Percentiles rank a stretch among this genome's conserved stretches.
Conservation (phyloP, 1,139 yeast genomes). For the Dujonia santamariae region DNA sequence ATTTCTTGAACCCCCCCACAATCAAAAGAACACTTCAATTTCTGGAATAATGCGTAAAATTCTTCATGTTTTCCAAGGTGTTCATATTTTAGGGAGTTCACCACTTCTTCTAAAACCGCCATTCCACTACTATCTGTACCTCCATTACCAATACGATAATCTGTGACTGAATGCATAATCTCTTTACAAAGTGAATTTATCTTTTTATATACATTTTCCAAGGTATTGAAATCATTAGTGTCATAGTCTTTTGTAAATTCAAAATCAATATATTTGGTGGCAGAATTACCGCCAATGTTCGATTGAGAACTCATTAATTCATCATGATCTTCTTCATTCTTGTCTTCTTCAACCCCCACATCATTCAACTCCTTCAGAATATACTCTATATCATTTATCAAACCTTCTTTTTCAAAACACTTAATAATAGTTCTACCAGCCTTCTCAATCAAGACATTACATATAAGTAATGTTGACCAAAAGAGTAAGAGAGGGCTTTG, state of each 20-base stretch:
- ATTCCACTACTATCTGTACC: not conserved
- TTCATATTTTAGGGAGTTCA: not conserved
- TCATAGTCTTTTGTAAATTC: conserved; percentile 21
- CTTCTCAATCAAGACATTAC: conserved; percentile 42
- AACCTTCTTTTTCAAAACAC: conserved; percentile 70
- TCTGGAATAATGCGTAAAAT: not conserved
- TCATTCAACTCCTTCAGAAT: conserved; percentile 13
- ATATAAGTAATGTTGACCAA: conserved; percentile 18
- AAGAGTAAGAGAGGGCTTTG: conserved; percentile 8
- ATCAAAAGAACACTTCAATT: conserved; percentile 17
- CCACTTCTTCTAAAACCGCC: conserved; percentile 1
- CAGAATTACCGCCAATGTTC: conserved; percentile 13
- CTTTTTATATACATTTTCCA: not conserved
- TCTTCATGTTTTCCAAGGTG: too few relatives aligned
- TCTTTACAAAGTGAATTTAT: not conserved
- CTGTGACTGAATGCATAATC: not conserved
- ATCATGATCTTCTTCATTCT: conserved; percentile 1
- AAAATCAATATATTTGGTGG: conserved; percentile 28
- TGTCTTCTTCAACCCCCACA: conserved; percentile 8
- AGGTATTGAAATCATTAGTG: conserved; percentile 1
- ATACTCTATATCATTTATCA: conserved; percentile 49
- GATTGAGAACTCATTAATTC: conserved; percentile 5
- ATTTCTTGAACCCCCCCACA: conserved; percentile 22
- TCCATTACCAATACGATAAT: not conserved
- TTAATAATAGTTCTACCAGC: conserved; percentile 43